Evolutionary conservation across 2,329 filamentous ascomycete genomes (phyloP).

Genomic region (Zymoseptoria tritici): DNA sequence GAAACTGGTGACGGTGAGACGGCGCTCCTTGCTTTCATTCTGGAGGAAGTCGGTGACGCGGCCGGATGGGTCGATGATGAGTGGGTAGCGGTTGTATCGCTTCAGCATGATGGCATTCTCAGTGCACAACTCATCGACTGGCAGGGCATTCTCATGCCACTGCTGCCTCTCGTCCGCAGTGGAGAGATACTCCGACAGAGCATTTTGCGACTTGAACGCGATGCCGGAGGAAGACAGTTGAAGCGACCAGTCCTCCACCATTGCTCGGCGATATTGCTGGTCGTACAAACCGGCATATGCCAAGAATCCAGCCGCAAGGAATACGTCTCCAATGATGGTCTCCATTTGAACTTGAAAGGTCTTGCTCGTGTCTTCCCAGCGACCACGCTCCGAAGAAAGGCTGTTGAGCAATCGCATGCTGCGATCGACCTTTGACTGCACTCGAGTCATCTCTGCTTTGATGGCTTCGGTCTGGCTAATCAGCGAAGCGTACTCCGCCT

Average conservation of each 20-base stretch:
- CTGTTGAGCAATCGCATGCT: slow-evolving; percentile 92
- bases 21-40: slow-evolving; percentile 86
- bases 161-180: slow-evolving; percentile 89
- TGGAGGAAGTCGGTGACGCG: slow-evolving; percentile 91
- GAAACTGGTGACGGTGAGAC: slow-evolving; percentile 95
- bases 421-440: slow-evolving; percentile 96
- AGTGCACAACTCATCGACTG: slow-evolving; percentile 94
- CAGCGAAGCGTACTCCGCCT: slow-evolving; percentile 87
- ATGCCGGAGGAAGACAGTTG: slow-evolving; percentile 91
- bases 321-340: slow-evolving; percentile 89
- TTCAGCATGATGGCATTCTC: slow-evolving; percentile 97
- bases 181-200: slow-evolving; percentile 91
- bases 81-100: slow-evolving; percentile 94
- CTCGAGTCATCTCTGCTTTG: slow-evolving; percentile 91
- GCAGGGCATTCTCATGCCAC: slow-evolving; percentile 90
- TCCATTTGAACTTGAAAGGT: slow-evolving; percentile 97
- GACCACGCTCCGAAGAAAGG: slow-evolving; percentile 81
- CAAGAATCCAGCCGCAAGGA: slow-evolving; percentile 93
- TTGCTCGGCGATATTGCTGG: slow-evolving; percentile 93
- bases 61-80: slow-evolving; percentile 96
- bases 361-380: slow-evolving; percentile 96
- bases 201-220: slow-evolving; percentile 85
- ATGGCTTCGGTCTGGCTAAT: slow-evolving; percentile 97
- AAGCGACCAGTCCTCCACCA: slow-evolving; percentile 96
- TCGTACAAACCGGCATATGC: slow-evolving; percentile 96